Evolutionary conservation across 768 basidiomycete species (phyloP).

Genomic region (Suillus occidentalis): DNA sequence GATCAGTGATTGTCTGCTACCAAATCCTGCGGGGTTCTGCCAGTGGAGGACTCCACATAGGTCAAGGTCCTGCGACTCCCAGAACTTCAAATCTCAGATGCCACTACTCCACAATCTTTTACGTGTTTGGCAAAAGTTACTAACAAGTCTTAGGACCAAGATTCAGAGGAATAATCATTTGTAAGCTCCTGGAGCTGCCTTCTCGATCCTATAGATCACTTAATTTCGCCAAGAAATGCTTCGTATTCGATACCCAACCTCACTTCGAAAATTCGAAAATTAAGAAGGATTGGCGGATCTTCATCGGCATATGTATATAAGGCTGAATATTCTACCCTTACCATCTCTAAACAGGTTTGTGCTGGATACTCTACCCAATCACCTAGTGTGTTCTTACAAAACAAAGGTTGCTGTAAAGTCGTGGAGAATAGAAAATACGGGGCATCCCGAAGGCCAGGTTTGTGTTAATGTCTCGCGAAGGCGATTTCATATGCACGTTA

Average conservation of each 20-base stretch:
- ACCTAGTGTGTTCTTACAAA: not conserved
- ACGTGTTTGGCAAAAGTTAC: not conserved
- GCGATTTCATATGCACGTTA: not conserved
- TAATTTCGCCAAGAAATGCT: not conserved
- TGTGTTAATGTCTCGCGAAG: not conserved
- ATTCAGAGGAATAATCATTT: not conserved
- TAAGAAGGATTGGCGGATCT: not conserved
- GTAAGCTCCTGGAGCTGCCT: not conserved
- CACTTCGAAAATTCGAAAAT: not conserved
- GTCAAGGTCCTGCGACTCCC: not conserved
- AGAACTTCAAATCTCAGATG: not conserved
- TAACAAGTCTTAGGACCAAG: not conserved
- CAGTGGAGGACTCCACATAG: not conserved
- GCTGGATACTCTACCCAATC: too few relatives aligned
- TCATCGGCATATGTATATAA: not conserved
- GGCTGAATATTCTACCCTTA: not conserved
- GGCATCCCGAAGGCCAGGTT: not conserved
- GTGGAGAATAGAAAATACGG: not conserved
- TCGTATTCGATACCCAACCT: not conserved
- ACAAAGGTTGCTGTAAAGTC: conserved; percentile 3
- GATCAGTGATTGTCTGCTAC: not conserved
- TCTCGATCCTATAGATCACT: not conserved
- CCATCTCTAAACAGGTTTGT: not conserved
- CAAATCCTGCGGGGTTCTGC: not conserved
- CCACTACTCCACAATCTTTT: too few relatives aligned